phyloP scores from a whole-genome alignment of 2,329 filamentous ascomycete species.

The Ophiostoma novo-ulmi region DNA sequence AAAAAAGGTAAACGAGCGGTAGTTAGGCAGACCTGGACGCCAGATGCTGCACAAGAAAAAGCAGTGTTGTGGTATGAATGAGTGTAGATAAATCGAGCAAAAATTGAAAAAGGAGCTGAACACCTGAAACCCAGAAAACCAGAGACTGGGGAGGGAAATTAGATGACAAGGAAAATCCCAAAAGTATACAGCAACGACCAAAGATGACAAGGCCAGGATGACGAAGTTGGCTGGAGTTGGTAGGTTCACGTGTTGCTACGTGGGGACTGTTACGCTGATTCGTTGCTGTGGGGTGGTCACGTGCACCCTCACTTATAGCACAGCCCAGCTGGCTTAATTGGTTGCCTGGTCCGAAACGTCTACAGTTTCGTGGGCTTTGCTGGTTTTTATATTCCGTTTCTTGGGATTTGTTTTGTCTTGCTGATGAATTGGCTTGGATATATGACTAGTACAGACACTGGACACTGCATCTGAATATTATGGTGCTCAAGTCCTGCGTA shows the following conservation, averaged over 20 bases:
- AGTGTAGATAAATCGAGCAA: neutral
- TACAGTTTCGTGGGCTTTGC: neutral
- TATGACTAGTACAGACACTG: too few species aligned
- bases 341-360: slow-evolving; percentile 1
- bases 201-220: slow-evolving; percentile 14
- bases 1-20: neutral
- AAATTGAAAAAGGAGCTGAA: neutral
- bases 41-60: neutral
- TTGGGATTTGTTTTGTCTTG: neutral
- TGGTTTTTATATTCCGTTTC: neutral
- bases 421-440: too few species aligned
- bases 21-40: neutral
- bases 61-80: neutral
- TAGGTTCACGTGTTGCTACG: slow-evolving; percentile 15
- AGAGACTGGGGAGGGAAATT: neutral
- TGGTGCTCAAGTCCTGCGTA: too few species aligned
- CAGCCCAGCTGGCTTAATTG: neutral
- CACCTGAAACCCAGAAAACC: neutral
- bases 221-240: slow-evolving; percentile 15
- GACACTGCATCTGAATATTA: too few species aligned
- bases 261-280: slow-evolving; percentile 8
- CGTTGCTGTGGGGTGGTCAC: slow-evolving; percentile 16
- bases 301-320: slow-evolving; percentile 1
- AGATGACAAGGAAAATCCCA: neutral
- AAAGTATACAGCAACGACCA: neutral